phyloP scores from a whole-genome alignment of 306 rosid species.

The Castanea sativa region DNA sequence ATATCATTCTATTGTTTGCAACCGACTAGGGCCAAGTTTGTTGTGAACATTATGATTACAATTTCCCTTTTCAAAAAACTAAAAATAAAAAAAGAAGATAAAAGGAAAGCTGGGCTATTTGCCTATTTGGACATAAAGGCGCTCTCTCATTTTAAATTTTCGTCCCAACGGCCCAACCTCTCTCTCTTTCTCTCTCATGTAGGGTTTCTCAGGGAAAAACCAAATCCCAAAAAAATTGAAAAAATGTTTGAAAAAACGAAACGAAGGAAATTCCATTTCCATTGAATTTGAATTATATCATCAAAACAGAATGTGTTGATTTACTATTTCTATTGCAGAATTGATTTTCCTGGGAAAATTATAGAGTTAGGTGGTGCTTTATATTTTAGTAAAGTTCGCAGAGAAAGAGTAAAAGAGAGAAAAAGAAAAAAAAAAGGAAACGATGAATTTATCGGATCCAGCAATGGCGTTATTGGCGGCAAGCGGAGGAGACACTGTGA shows the following conservation, averaged over 20 bases:
- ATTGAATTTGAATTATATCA: not conserved
- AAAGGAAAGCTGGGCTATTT: conserved; percentile 10
- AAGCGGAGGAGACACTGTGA: conserved; percentile 91
- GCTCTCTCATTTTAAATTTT: conserved; percentile 35
- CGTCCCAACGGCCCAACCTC: not conserved
- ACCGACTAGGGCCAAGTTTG: too few relatives aligned
- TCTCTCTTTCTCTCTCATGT: not conserved
- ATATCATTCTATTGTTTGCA: too few relatives aligned
- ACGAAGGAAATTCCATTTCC: too few relatives aligned
- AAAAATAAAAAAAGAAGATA: not conserved
- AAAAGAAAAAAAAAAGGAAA: not conserved
- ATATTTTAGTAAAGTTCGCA: not conserved
- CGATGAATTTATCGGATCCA: conserved; percentile 55
- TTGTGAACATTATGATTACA: too few relatives aligned
- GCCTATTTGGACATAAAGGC: conserved; percentile 23
- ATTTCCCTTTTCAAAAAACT: not conserved
- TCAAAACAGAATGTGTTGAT: not conserved
- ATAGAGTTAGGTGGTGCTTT: not conserved
- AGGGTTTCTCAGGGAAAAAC: conserved; percentile 41
- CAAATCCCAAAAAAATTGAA: not conserved
- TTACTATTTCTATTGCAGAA: not conserved
- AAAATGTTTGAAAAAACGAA: too few relatives aligned
- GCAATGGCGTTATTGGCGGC: conserved; percentile 78
- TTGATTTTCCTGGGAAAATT: conserved; percentile 13
- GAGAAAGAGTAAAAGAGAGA: not conserved